Evolutionary conservation across 2,329 filamentous ascomycete species (phyloP), one percentile per base, ranked within the genome.

Genomic region (Epichloe baconii): DNA sequence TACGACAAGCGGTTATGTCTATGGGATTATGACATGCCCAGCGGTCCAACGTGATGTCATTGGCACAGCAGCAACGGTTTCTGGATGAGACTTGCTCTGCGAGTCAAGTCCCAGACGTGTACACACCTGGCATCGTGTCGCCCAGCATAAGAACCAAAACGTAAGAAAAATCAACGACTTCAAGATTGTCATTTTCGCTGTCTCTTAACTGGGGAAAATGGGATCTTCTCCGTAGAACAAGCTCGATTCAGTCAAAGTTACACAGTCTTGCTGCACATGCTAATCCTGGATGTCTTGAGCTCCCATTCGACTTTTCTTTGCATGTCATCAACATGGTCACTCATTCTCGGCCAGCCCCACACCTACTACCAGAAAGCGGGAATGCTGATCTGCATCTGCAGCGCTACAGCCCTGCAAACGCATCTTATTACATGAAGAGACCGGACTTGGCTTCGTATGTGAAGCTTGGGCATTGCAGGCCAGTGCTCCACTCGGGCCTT

Each of bases 1-100:
- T 89, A 89, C 57, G 85, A 89, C 64, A 79, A 75, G 61, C 64
- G 83, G 44, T 60, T 89, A 35, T 88, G 83, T 64, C 59, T 86
- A 1, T 90, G 86, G 85, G 64, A 72, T 43, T 64, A 61, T 51
- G 52, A 50, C 6, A 5, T 37, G 21, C 19, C 49, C 12, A 41
- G 21, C 12, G 10, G n/a, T 36, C 19, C 14, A n/a, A 5, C 19
- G 7, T 44, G 41, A 49, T 37, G n/a, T 11, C n/a, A n/a, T 6
- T 42, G 31, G 31, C n/a, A 26, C n/a, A 37, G 34, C 34, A 37
- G 34, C 5, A 23, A 34, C 23, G 34, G 17, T 10, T 14, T 31
- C 10, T 31, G 26, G 26, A 31, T 11, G 26, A 12, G 44, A 23
- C 34, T 12, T 34, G 19, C n/a, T 21, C 15, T 12, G 36, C 12